Base-by-base conservation (phyloP, 257 asterid species). In the Leptodermis oblonga region DNA sequence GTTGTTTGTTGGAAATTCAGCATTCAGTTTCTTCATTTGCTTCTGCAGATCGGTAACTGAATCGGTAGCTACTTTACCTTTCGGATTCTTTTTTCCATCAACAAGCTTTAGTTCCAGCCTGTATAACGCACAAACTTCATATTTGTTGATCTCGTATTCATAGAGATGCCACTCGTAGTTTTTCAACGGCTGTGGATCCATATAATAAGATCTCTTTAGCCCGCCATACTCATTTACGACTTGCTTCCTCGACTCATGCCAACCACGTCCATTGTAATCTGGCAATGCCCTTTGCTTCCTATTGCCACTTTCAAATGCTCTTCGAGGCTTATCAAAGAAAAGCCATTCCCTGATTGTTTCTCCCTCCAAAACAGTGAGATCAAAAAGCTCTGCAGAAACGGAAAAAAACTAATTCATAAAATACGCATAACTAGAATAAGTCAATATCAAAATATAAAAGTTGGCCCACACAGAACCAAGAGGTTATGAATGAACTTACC, bases 231-330 rank as follows among this genome's bases (percentile, higher is more conserved):
- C 97, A 70, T 83, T 85, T 89, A 89, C 78, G 77, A 88, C 86
- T 80, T 91, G 96, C 65, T 91, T 94, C 86, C 98, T 87, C 22
- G 97, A 94, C 81, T 93, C 99, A 37, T 93, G 99, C 99, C 99
- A 93, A 46, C 99, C 99, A 76, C 99, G 88, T 22, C 99, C 99
- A 36, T 75, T 85, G 69, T 93, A 87, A 85, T 93, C 99, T 34
- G 99, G 99, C 74, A 93, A 85, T 1, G 97, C 91, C 36, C 99
- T 79, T 76, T 93, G 97, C 87, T 94, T 94, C 81, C 97, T 86
- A 72, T 86, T 91, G 37, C 99, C 99, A 69, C 97, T 89, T 85
- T 94, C 99, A 79, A 94, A 94, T 36, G 99, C 99, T 70, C 96
- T 86, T 64, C 97, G 89, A 20, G 99, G 96, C 84, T 90, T 93